Evolutionary conservation across 345 rosid species (phyloP).

Genomic region (Aquilaria yunnanensis): DNA sequence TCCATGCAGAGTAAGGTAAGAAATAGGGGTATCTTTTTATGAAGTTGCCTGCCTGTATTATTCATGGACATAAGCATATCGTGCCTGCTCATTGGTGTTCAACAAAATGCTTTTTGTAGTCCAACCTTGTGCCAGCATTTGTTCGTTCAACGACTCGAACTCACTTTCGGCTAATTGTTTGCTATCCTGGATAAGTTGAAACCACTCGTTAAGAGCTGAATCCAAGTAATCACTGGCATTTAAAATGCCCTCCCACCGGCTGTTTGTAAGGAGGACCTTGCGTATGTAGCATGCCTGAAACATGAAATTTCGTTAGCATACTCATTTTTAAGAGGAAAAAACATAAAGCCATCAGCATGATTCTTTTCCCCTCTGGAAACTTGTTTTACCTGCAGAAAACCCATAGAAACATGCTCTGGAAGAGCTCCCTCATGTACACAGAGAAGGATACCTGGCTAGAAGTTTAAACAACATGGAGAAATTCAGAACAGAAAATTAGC

Average conservation of each 20-base stretch:
- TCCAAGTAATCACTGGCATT: conserved; percentile 15
- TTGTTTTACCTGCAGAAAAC: conserved; percentile 50
- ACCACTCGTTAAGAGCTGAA: conserved; percentile 29
- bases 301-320: too few species aligned
- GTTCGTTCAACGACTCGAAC: conserved; percentile 26
- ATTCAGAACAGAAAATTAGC: conserved; percentile 1
- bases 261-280: conserved; percentile 27
- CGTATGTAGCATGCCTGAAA: conserved; percentile 51
- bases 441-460: conserved; percentile 42
- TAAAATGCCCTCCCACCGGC: conserved; percentile 23
- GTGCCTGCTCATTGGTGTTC: conserved; percentile 47
- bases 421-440: conserved; percentile 53
- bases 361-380: background rate
- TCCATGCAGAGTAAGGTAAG: too few species aligned
- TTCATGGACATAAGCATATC: conserved; percentile 56
- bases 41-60: conserved; percentile 8
- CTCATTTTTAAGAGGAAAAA: background rate
- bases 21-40: too few species aligned
- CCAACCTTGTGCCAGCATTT: conserved; percentile 64
- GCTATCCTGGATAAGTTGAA: conserved; percentile 37
- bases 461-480: conserved; percentile 6
- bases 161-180: conserved; percentile 24
- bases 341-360: background rate
- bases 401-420: conserved; percentile 35
- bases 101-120: conserved; percentile 54